phyloP scores from a whole-genome alignment of 345 rosid genomes.

The Lenwebbia sp. region DNA sequence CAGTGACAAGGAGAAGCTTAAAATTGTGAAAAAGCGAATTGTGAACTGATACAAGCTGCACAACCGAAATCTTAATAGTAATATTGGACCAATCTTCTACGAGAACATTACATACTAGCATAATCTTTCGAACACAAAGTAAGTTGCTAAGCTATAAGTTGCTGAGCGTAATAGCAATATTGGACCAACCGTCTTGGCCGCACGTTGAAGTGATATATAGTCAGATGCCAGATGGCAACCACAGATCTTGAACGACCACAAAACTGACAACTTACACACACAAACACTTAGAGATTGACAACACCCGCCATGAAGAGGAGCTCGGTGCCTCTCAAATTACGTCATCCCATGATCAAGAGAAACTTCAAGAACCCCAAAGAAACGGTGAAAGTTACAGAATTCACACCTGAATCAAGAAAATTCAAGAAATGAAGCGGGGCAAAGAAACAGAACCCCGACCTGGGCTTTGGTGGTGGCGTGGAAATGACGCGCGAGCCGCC shows the following conservation, averaged over 20 bases:
- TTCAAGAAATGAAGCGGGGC: background rate
- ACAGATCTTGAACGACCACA: background rate
- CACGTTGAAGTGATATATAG: background rate
- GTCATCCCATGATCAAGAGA: background rate
- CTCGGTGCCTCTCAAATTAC: background rate
- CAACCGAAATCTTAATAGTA: background rate
- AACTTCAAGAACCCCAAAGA: background rate
- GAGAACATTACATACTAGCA: background rate
- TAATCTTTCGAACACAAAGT: background rate
- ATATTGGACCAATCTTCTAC: background rate
- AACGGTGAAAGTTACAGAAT: background rate
- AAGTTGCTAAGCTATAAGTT: background rate
- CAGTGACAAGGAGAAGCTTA: background rate
- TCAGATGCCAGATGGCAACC: background rate
- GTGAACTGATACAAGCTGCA: background rate
- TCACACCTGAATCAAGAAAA: background rate
- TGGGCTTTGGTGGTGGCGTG: constrained; percentile 56
- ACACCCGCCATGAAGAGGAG: background rate
- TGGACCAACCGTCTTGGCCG: background rate
- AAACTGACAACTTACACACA: background rate
- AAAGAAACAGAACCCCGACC: constrained; percentile 18
- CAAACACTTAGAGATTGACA: background rate
- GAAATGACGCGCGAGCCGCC: constrained; percentile 45
- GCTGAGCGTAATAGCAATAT: too few species aligned
- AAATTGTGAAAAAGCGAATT: background rate